Percentiles rank a stretch among this genome's conserved stretches.
Evolutionary conservation across 2,329 filamentous ascomycete genomes (phyloP).

Genomic region (Aspergillus ochraceus): DNA sequence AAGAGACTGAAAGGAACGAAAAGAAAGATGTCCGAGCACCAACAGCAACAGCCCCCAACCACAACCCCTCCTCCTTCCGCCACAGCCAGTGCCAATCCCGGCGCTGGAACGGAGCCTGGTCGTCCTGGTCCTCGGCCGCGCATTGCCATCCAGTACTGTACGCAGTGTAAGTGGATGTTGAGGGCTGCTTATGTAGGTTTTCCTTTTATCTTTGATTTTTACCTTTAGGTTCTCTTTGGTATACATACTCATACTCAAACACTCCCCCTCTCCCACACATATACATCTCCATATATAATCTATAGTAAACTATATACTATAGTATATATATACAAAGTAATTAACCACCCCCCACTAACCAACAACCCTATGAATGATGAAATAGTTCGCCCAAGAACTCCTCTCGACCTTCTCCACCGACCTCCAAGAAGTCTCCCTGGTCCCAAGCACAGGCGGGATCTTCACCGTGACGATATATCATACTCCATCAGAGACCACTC

Average conservation of each 20-base stretch:
- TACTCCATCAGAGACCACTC: conserved; percentile 7
- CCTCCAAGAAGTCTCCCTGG: conserved; percentile 83
- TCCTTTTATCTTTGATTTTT: conserved; percentile 1
- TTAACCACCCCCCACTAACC: no score
- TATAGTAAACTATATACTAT: no score
- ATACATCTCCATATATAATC: no score
- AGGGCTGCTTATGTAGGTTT: conserved; percentile 75
- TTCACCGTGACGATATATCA: conserved; percentile 70
- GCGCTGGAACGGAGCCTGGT: conserved; percentile 5
- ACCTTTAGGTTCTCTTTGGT: not conserved
- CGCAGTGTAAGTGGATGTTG: conserved; percentile 90
- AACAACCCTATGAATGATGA: no score
- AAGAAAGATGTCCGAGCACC: not conserved
- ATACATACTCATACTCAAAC: no score
- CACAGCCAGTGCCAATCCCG: conserved; percentile 2
- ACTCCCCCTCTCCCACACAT: no score
- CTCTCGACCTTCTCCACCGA: conserved; percentile 85
- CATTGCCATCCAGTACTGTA: conserved; percentile 88
- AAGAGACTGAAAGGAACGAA: not conserved
- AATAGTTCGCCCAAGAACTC: conserved; percentile 87
- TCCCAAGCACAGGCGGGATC: conserved; percentile 79
- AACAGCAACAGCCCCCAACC: not conserved
- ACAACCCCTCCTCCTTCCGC: conserved; percentile 4
- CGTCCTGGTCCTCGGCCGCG: conserved; percentile 59
- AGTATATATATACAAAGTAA: no score